Conservation (phyloP, 768 basidiomycete genomes). For the Lepiota subincarnata region DNA sequence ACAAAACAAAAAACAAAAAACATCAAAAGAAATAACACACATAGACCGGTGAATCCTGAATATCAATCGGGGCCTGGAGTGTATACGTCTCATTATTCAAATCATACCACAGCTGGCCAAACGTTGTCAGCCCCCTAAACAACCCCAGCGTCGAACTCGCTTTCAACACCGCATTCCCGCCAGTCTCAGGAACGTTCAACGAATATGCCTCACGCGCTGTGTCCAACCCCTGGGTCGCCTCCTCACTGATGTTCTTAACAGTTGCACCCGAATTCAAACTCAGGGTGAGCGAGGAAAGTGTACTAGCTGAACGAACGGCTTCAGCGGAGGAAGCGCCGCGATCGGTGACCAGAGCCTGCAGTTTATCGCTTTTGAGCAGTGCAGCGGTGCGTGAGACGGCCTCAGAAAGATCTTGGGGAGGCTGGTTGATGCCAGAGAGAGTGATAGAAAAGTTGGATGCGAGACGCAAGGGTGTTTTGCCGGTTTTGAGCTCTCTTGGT, state of each 20-base stretch:
- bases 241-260: constrained; percentile 47
- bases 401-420: constrained; percentile 52
- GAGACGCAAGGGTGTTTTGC: constrained; percentile 33
- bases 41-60: constrained; percentile 62
- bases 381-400: constrained; percentile 46
- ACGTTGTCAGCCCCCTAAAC: constrained; percentile 72
- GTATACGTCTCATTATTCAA: constrained; percentile 49
- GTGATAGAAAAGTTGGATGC: constrained; percentile 33
- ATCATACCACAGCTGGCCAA: constrained; percentile 66
- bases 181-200: constrained; percentile 53
- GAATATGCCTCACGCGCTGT: constrained; percentile 60
- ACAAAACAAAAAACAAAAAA: constrained; percentile 13
- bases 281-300: constrained; percentile 42
- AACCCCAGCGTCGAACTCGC: constrained; percentile 68
- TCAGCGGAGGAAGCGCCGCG: constrained; percentile 50
- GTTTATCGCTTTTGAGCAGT: constrained; percentile 49
- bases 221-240: constrained; percentile 46
- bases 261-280: constrained; percentile 25
- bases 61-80: constrained; percentile 50
- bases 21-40: constrained; percentile 37
- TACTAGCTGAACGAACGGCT: constrained; percentile 35
- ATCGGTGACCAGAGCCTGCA: constrained; percentile 54
- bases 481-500: constrained; percentile 40
- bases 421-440: constrained; percentile 37
- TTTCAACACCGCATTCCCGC: constrained; percentile 46